Conservation (phyloP, 768 basidiomycete species). For the Suillus brevipes region DNA sequence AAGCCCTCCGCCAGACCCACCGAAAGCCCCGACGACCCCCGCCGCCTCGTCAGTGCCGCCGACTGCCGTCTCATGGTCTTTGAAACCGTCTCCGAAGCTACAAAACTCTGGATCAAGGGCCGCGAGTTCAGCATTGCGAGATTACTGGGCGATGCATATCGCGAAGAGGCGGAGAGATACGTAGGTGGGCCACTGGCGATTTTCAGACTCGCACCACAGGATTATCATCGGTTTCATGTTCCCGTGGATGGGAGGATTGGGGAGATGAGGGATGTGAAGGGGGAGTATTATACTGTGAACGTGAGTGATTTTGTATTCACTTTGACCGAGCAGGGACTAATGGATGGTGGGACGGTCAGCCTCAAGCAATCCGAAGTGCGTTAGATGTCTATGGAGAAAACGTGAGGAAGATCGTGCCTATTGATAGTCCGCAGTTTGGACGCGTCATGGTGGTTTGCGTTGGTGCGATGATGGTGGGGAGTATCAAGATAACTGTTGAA, state of each 20-base stretch:
- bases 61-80: slow-evolving; percentile 98
- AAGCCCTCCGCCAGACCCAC: slow-evolving; percentile 80
- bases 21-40: slow-evolving; percentile 70
- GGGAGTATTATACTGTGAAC: slow-evolving; percentile 97
- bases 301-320: slow-evolving; percentile 40
- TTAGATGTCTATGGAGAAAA: slow-evolving; percentile 96
- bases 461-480: slow-evolving; percentile 95
- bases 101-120: slow-evolving; percentile 94
- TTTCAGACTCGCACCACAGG: slow-evolving; percentile 90
- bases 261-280: slow-evolving; percentile 76
- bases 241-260: slow-evolving; percentile 87
- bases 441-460: slow-evolving; percentile 90
- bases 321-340: not conserved
- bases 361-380: slow-evolving; percentile 89
- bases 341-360: slow-evolving; percentile 41
- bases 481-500: slow-evolving; percentile 82
- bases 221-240: slow-evolving; percentile 93
- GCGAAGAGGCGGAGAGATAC: slow-evolving; percentile 67
- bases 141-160: slow-evolving; percentile 79
- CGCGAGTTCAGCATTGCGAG: slow-evolving; percentile 84
- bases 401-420: slow-evolving; percentile 86
- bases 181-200: slow-evolving; percentile 83
- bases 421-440: slow-evolving; percentile 87
- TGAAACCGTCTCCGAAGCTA: slow-evolving; percentile 82
- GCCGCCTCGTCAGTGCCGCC: slow-evolving; percentile 81